A percentile compares a stretch with the other conserved stretches of the same genome.
Evolutionary conservation across 768 basidiomycete species (phyloP).

Genomic region (Russula emetica): DNA sequence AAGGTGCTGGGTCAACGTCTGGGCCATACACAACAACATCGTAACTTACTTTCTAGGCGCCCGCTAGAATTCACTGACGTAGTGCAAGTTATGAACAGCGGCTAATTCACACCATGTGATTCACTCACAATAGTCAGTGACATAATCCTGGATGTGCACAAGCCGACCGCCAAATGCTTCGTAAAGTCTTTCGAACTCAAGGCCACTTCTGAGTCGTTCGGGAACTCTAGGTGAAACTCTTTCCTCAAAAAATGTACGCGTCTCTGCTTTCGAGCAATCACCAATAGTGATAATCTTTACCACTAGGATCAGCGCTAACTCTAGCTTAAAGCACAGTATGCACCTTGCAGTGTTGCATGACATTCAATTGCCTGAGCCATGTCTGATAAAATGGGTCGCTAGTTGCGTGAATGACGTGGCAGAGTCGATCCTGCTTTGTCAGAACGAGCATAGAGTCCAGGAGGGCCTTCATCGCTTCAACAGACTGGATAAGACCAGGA

Average conservation of each 20-base stretch:
- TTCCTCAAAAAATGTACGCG: slow-evolving; percentile 60
- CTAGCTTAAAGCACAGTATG: not conserved
- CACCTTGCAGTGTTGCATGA: slow-evolving; percentile 81
- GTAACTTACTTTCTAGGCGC: slow-evolving; percentile 56
- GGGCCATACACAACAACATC: not conserved
- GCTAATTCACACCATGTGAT: no score
- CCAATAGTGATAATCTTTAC: slow-evolving; percentile 72
- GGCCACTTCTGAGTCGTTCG: slow-evolving; percentile 46
- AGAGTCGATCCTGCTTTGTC: slow-evolving; percentile 82
- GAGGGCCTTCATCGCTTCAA: slow-evolving; percentile 77
- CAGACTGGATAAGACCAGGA: slow-evolving; percentile 69
- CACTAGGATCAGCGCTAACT: not conserved
- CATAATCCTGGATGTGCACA: slow-evolving; percentile 77
- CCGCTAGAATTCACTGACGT: slow-evolving; percentile 66
- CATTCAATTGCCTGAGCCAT: slow-evolving; percentile 73
- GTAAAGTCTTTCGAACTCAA: slow-evolving; percentile 70
- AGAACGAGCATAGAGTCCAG: slow-evolving; percentile 83
- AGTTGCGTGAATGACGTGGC: slow-evolving; percentile 77
- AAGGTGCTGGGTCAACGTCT: not conserved
- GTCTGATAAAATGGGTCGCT: slow-evolving; percentile 84
- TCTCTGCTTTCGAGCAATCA: slow-evolving; percentile 72
- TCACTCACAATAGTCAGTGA: slow-evolving; percentile 62
- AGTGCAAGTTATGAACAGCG: not conserved
- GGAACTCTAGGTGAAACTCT: slow-evolving; percentile 66
- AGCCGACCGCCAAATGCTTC: slow-evolving; percentile 82